Evolutionary conservation across 805 yeast genomes (phyloP), one percentile per base, ranked within the genome.

Genomic region (Metschnikowia matae): DNA sequence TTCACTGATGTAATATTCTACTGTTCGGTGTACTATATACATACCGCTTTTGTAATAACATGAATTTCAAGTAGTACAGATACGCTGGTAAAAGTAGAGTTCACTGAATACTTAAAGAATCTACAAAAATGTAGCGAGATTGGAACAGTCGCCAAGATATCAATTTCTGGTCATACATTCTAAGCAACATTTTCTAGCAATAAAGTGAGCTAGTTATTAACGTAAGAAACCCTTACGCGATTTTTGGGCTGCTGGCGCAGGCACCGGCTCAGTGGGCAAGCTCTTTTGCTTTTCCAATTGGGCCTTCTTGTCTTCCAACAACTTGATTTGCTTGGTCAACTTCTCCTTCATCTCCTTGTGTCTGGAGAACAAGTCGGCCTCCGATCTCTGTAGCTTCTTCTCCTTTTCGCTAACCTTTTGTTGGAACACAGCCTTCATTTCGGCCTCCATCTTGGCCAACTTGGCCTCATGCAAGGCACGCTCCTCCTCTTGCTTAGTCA

Each of bases 331-430:
- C 68, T 87, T 87, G 57, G 86, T 77, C 67, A 94, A 80, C 71
- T 89, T 89, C 65, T 92, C 97, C 72, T 92, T 92, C 92, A 92
- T 91, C 70, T 94, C 98, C 71, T 89, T 89, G 71, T 94, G 99
- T 69, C 95, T 85, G 38, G 94, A 81, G 68, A 92, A 92, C 65
- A 94, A 80, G 70, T 94, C 99, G 51, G 96, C 94, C 75, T 94
- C 99, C 43, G 96, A 89, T 73, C 89, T 88, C 74, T 91, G 96
- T 65, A 94, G 81, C 75, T 92, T 92, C 80, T 90, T 89, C 71
- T 94, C 99, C 83, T 94, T 95, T 72, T 91, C 97, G 52, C 86
- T 76, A 32, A 94, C 99, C 75, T 94, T 94, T 65, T 88, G 94
- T 73, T 91, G 96, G 83, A 94, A 94, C 49, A 94, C 96, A 26